phyloP scores from a whole-genome alignment of 73 alveolate genomes.

The Blepharisma japonicum region DNA sequence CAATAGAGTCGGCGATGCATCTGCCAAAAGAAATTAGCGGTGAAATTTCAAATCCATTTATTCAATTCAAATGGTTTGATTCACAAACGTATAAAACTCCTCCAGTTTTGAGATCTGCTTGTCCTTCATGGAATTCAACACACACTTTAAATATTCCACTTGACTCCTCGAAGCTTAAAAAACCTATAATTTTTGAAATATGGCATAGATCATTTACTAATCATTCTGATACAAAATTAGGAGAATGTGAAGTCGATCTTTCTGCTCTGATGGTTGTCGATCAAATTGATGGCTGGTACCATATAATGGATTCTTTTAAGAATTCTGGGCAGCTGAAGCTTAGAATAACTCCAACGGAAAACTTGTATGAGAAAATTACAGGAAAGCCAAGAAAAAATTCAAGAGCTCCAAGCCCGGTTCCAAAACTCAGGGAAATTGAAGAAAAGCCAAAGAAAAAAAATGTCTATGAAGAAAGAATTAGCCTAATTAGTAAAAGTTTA shows the following conservation, averaged over 20 bases:
- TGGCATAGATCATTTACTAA: not conserved
- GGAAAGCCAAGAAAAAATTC: not conserved
- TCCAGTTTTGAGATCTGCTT: not conserved
- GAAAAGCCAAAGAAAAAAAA: not conserved
- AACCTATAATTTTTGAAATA: not conserved
- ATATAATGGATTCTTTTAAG: not conserved
- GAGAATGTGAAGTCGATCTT: not conserved
- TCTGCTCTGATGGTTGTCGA: not conserved
- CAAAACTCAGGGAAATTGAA: not conserved
- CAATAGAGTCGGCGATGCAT: not conserved
- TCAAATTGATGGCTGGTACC: slow-evolving; percentile 20
- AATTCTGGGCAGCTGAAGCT: not conserved
- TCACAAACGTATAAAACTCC: not conserved
- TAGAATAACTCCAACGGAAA: not conserved
- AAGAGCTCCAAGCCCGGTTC: not conserved
- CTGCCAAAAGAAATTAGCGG: not conserved
- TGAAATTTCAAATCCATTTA: not conserved
- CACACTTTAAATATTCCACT: not conserved
- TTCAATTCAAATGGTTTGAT: slow-evolving; percentile 14
- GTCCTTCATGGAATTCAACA: slow-evolving; percentile 15
- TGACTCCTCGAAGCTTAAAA: not conserved
- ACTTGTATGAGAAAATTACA: not conserved
- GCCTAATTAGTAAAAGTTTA: not conserved
- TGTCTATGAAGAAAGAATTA: not conserved
- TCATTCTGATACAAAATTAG: not conserved